A percentile compares a stretch with the other conserved stretches of the same genome.
phyloP scores from a whole-genome alignment of 2,329 filamentous ascomycete genomes.

The Verticillium longisporum region DNA sequence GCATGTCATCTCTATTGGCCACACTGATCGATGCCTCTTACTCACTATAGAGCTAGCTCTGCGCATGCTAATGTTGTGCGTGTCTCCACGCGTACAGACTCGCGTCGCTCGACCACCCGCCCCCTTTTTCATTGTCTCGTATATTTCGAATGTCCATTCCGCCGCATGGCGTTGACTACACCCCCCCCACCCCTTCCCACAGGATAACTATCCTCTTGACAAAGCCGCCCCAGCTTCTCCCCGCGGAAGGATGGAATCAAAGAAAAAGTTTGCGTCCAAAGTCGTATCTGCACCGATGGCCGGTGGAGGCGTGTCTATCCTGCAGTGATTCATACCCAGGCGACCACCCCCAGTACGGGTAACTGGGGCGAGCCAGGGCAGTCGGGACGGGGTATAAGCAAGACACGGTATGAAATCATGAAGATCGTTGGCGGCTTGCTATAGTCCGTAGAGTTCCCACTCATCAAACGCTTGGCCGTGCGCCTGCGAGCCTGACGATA shows the following conservation, averaged over 20 bases:
- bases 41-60: background rate
- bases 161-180: background rate
- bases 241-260: background rate
- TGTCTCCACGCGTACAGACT: background rate
- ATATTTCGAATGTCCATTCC: background rate
- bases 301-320: background rate
- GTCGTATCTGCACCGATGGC: background rate
- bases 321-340: background rate
- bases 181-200: background rate
- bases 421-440: background rate
- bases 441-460: conserved; percentile 1
- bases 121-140: background rate
- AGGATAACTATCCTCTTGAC: background rate
- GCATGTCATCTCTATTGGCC: background rate
- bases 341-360: background rate
- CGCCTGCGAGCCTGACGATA: background rate
- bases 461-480: background rate
- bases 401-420: background rate
- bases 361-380: background rate
- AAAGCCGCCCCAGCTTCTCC: background rate
- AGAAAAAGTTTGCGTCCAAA: background rate
- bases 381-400: background rate
- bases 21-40: background rate
- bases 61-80: background rate
- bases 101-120: background rate